Evolutionary conservation across 2,329 filamentous ascomycete genomes (phyloP).

Genomic region (Penicillium corylophilum): DNA sequence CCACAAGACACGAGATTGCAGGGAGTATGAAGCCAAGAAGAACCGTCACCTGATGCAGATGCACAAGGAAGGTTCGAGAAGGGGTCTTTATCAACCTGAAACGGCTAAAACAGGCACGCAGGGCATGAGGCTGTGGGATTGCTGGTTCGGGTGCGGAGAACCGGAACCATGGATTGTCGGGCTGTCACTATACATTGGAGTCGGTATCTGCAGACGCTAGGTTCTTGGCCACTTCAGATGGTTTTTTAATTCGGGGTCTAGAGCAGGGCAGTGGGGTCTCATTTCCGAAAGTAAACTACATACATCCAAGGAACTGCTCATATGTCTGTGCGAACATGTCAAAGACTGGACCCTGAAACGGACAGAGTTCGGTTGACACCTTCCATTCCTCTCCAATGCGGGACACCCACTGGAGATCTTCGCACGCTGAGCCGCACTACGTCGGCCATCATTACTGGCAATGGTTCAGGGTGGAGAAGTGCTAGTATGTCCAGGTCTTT

Average conservation of each 20-base stretch:
- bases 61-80: neutral
- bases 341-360: constrained; percentile 5
- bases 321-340: neutral
- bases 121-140: constrained; percentile 1
- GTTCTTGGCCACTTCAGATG: neutral
- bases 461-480: neutral
- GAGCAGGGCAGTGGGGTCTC: neutral
- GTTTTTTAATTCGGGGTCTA: neutral
- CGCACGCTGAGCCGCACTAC: constrained; percentile 14
- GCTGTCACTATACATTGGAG: neutral
- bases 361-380: constrained; percentile 8
- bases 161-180: neutral
- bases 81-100: constrained; percentile 13
- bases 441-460: neutral
- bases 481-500: neutral
- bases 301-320: neutral
- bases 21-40: neutral
- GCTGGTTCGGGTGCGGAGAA: constrained; percentile 1
- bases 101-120: neutral
- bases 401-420: constrained; percentile 1
- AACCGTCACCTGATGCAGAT: neutral
- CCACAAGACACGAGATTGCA: neutral
- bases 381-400: neutral
- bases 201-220: neutral
- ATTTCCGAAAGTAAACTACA: neutral